Conservation (phyloP, 2,329 filamentous ascomycete species). For the Albifimbria verrucaria region DNA sequence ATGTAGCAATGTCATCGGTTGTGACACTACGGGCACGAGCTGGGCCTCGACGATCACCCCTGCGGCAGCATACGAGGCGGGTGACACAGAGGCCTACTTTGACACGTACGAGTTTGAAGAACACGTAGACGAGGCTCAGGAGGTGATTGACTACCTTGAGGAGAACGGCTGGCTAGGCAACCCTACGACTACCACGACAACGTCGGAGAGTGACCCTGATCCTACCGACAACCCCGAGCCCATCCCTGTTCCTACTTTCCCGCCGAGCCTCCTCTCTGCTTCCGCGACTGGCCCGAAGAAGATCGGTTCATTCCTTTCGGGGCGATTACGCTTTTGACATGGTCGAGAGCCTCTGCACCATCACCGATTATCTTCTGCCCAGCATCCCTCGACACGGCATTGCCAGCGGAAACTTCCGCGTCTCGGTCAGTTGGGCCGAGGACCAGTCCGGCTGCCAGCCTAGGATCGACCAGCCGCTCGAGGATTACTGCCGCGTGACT, state of each 20-base stretch:
- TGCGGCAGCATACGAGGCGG: not conserved
- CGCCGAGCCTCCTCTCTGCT: not conserved
- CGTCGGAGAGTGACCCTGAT: not conserved
- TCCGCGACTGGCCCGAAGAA: not conserved
- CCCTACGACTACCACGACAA: not conserved
- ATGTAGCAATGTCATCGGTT: constrained; percentile 5
- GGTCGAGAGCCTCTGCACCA: not conserved
- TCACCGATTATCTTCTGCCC: not conserved
- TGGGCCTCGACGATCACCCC: constrained; percentile 2
- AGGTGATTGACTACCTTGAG: not conserved
- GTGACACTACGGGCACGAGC: constrained; percentile 5
- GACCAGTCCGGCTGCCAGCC: not conserved
- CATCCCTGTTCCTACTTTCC: not conserved
- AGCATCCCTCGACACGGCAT: not conserved
- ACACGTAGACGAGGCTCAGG: not conserved
- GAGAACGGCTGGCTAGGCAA: not conserved
- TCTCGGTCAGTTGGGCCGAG: not conserved
- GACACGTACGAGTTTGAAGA: not conserved
- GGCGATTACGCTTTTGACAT: not conserved
- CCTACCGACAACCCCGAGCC: not conserved
- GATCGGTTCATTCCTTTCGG: not conserved
- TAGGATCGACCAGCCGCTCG: not conserved
- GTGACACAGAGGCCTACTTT: not conserved
- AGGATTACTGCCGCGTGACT: not conserved
- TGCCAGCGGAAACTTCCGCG: not conserved